Evolutionary conservation across 2,329 filamentous ascomycete species (phyloP).

Genomic region (Sporothrix inflata): DNA sequence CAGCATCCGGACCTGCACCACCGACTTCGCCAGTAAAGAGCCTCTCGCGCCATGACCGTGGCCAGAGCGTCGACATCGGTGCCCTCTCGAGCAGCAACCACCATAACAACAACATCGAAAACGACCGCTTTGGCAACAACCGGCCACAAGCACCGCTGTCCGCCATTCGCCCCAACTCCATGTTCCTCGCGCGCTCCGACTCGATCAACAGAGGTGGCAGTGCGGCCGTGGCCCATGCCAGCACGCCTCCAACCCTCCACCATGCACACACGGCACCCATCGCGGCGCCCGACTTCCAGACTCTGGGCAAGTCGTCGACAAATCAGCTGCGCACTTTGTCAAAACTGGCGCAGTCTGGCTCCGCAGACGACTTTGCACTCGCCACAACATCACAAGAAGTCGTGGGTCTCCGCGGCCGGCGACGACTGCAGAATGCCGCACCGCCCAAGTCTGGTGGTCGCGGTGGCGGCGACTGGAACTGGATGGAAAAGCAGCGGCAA

Average conservation of each 20-base stretch:
- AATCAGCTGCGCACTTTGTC: slow-evolving; percentile 87
- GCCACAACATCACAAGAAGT: slow-evolving; percentile 81
- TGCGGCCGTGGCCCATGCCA: slow-evolving; percentile 40
- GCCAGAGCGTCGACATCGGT: slow-evolving; percentile 66
- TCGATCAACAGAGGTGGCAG: slow-evolving; percentile 48
- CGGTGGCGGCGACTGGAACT: slow-evolving; percentile 81
- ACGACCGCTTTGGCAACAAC: slow-evolving; percentile 37
- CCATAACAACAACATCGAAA: slow-evolving; percentile 24
- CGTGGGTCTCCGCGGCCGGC: slow-evolving; percentile 79
- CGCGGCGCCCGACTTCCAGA: slow-evolving; percentile 73
- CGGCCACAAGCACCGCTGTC: slow-evolving; percentile 49
- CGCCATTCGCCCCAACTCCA: slow-evolving; percentile 60
- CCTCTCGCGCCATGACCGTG: slow-evolving; percentile 46
- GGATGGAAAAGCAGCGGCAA: slow-evolving; percentile 99
- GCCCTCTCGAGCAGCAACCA: slow-evolving; percentile 51
- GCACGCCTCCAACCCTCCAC: slow-evolving; percentile 44
- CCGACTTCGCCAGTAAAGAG: slow-evolving; percentile 39
- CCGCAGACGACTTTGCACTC: slow-evolving; percentile 79
- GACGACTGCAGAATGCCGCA: slow-evolving; percentile 70
- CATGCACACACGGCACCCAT: slow-evolving; percentile 53
- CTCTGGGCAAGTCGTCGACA: slow-evolving; percentile 84
- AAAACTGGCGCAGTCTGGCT: slow-evolving; percentile 74
- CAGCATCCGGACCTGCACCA: slow-evolving; percentile 41
- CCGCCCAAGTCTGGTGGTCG: slow-evolving; percentile 57
- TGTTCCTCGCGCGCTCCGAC: slow-evolving; percentile 63